Base-by-base conservation (phyloP, 257 asterid genomes). In the Ilex asprella region DNA sequence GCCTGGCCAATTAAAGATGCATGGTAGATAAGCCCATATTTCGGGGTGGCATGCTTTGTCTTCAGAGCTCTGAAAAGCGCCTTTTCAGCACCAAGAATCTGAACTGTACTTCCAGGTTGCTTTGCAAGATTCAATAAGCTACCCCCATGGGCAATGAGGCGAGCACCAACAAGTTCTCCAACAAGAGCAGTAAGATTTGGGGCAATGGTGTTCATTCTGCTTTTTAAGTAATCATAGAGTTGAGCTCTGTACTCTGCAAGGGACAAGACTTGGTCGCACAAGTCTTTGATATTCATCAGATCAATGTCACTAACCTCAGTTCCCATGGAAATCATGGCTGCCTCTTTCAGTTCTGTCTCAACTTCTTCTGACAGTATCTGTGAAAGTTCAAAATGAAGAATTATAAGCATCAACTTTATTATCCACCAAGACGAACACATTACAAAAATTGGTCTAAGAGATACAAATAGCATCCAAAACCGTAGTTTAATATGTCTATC, bases 61-160 rank as follows among this genome's bases (percentile, higher is more conserved):
- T 90, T 90, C 64, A 87, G 78, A 64, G 96, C 97, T 73, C 97
- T 78, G 59, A 90, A 90, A 39, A 90, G 85, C 53, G 97, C 97
- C 80, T 90, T 90, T 64, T 90, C 96, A 2, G 96, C 96, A 67
- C 96, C 97, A 50, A 90, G 97, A 29, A 90, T 90, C 70, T 90
- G 97, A 56, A 90, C 94, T 0, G 97, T 87, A 61, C 97, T 90
- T 69, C 95, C 97, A 30, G 97, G 97, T 72, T 90, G 97, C 89
- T 90, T 90, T 0, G 97, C 88, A 62, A 90, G 93, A 84, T 87
- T 90, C 16, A 90, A 12, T 61, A 90, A 82, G 81, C 97, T 90
- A 67, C 97, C 93, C 27, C 97, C 96, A 82, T 85, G 97, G 31
- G 96, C 92, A 71, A 90, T 90, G 74, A 90, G 82, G 14, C 97